A percentile compares a stretch with the other conserved stretches of the same genome.
These are phyloP conservation scores for Waltergamsia citrina DNA, from an alignment of 2,329 filamentous ascomycete species.

Conservation along the genomic window DNA sequence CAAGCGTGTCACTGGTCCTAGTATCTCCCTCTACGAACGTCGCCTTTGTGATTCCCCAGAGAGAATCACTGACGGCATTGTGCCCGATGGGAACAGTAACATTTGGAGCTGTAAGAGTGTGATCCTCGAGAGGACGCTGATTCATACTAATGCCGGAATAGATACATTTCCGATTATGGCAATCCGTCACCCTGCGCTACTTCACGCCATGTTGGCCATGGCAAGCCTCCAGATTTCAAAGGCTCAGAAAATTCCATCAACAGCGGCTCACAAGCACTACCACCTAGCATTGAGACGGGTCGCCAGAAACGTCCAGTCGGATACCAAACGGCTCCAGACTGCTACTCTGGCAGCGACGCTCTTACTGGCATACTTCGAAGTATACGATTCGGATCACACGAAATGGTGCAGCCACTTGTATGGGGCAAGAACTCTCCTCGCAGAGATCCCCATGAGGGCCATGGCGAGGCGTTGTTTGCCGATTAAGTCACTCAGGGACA, in stretches of 20 bases:
- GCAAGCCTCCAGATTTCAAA: slow-evolving; percentile 83
- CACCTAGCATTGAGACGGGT: slow-evolving; percentile 74
- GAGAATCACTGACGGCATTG: slow-evolving; percentile 39
- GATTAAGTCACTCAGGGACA: slow-evolving; percentile 34
- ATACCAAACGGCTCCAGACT: slow-evolving; percentile 59
- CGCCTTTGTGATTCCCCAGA: slow-evolving; percentile 65
- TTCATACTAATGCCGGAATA: slow-evolving; percentile 16
- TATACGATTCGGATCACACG: slow-evolving; percentile 86
- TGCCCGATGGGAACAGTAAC: slow-evolving; percentile 49
- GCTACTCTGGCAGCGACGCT: slow-evolving; percentile 83
- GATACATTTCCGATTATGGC: slow-evolving; percentile 78
- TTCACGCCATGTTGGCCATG: slow-evolving; percentile 85
- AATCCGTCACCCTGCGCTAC: slow-evolving; percentile 72
- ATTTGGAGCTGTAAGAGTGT: slow-evolving; percentile 57
- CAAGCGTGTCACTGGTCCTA: slow-evolving; percentile 77
- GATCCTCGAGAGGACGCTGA: slow-evolving; percentile 6
- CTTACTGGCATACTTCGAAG: slow-evolving; percentile 83
- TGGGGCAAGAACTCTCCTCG: slow-evolving; percentile 72
- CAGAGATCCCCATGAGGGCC: slow-evolving; percentile 68
- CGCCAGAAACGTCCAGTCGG: slow-evolving; percentile 63
- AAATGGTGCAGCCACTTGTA: slow-evolving; percentile 93
- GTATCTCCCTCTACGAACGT: slow-evolving; percentile 79
- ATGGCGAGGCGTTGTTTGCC: slow-evolving; percentile 64
- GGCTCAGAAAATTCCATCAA: slow-evolving; percentile 63
- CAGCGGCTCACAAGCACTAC: slow-evolving; percentile 84